Evolutionary conservation across 179 eudicot genomes (phyloP), one percentile per base, ranked within the genome.

Genomic region (Silene vulgaris): DNA sequence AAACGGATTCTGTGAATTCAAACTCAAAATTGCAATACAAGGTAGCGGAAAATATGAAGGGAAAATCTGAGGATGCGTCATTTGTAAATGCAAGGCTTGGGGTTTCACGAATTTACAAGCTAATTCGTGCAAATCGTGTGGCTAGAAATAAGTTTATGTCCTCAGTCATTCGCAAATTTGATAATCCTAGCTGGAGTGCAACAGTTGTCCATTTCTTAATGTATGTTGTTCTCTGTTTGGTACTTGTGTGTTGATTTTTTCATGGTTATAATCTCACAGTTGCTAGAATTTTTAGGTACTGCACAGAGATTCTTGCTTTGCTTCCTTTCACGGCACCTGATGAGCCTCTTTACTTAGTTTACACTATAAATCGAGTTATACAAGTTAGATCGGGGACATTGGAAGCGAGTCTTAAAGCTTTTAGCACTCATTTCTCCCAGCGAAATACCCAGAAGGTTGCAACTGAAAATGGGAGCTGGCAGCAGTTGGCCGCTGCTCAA

Each of bases 61-160:
- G 89, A 59, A 89, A 84, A 77, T 69, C 86, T 35, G 99, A 90
- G 52, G 80, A 74, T 45, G 80, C 82, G 35, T 84, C 93, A 30
- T 87, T 89, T 73, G 77, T 83, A 23, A 81, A 87, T 82, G 90
- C 97, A 35, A 88, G 90, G 77, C 86, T 81, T 52, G 97, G 97
- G 76, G 97, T 95, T 86, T 89, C 97, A 30, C 91, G 97, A 68
- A 95, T 95, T 79, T 95, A 95, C 87, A 95, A 90, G 87, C 95
- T 92, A 48, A 90, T 95, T 76, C 99, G 97, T 43, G 91, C 91
- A 72, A 95, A 89, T 75, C 97, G 99, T 57, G 75, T 80, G 71
- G 85, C 95, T 74, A 92, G 99, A 78, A 93, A 90, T 83, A 95
- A 91, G 79, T 95, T 95, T 80, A 92, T 95, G 96, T 85, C 96